Conservation (phyloP, 176 grass and related monocot genomes). For the Triticum turgidum region DNA sequence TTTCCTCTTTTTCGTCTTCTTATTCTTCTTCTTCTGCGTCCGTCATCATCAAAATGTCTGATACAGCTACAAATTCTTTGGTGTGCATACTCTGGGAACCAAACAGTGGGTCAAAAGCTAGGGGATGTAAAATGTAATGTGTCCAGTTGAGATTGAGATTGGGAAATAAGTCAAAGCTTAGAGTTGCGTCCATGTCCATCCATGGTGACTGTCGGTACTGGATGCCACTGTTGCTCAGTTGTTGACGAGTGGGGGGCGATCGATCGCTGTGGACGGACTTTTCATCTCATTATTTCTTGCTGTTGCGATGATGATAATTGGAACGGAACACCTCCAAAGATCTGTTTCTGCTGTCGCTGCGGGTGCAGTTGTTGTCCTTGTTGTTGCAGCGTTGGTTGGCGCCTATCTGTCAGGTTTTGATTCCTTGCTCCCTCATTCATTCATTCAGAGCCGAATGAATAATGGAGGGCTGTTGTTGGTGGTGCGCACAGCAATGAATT, state of each 20-base stretch:
- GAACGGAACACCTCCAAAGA: neutral
- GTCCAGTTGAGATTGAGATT: conserved; percentile 23
- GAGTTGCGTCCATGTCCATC: conserved; percentile 15
- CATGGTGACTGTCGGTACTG: too few relatives aligned
- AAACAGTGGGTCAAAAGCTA: conserved; percentile 1
- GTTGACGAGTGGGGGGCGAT: neutral
- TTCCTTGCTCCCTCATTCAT: neutral
- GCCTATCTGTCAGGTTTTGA: conserved; percentile 50
- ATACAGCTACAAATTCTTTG: conserved; percentile 52
- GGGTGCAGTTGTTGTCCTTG: neutral
- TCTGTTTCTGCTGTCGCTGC: neutral
- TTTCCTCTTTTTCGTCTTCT: neutral
- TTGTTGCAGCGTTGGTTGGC: conserved; percentile 31
- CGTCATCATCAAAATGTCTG: conserved; percentile 44
- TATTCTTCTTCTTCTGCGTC: conserved; percentile 19
- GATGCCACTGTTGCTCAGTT: too few relatives aligned
- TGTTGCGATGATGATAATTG: neutral
- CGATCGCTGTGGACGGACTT: neutral
- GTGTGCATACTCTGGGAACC: conserved; percentile 72
- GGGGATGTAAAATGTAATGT: neutral
- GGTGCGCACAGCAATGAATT: conserved; percentile 9
- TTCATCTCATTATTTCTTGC: neutral
- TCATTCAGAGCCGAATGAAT: conserved; percentile 6
- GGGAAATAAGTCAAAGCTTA: conserved; percentile 43
- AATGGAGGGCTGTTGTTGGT: neutral